A percentile compares a stretch with the other conserved stretches of the same genome.
Evolutionary conservation across 2,329 filamentous ascomycete genomes (phyloP).

Genomic region (Claviceps cyperi): DNA sequence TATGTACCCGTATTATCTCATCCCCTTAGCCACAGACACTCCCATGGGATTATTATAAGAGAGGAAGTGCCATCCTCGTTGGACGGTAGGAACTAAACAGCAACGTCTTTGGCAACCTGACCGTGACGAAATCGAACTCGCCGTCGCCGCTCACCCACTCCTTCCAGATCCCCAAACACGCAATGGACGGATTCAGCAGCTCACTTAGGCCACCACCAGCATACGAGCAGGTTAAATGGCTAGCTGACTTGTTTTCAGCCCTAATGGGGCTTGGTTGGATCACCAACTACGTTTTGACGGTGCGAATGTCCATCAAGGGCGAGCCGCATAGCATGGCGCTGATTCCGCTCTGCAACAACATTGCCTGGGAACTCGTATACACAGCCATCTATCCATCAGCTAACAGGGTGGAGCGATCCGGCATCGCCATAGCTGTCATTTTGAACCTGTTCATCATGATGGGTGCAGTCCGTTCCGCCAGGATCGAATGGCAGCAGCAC

Average conservation of each 20-base stretch:
- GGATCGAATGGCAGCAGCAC: constrained; percentile 5
- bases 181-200: constrained; percentile 7
- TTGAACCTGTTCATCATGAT: constrained; percentile 8
- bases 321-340: constrained; percentile 8
- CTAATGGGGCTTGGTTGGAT: constrained; percentile 8
- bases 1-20: too few species aligned
- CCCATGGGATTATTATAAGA: too few species aligned
- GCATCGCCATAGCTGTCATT: constrained; percentile 4
- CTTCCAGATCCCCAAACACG: neutral
- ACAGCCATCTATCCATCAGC: constrained; percentile 6
- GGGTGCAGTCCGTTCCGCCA: constrained; percentile 4
- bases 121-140: too few species aligned
- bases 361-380: constrained; percentile 8
- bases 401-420: constrained; percentile 6
- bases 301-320: constrained; percentile 5
- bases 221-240: constrained; percentile 7
- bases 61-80: too few species aligned
- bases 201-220: constrained; percentile 2
- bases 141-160: too few species aligned
- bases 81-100: too few species aligned
- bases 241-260: constrained; percentile 6
- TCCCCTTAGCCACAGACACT: too few species aligned
- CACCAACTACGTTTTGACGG: constrained; percentile 7
- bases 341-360: constrained; percentile 8
- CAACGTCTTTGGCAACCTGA: too few species aligned